A percentile compares a stretch with the other conserved stretches of the same genome.
Evolutionary conservation across 225 moss, liverwort and hornwort species (phyloP).

Genomic region (Marchantia polymorpha): DNA sequence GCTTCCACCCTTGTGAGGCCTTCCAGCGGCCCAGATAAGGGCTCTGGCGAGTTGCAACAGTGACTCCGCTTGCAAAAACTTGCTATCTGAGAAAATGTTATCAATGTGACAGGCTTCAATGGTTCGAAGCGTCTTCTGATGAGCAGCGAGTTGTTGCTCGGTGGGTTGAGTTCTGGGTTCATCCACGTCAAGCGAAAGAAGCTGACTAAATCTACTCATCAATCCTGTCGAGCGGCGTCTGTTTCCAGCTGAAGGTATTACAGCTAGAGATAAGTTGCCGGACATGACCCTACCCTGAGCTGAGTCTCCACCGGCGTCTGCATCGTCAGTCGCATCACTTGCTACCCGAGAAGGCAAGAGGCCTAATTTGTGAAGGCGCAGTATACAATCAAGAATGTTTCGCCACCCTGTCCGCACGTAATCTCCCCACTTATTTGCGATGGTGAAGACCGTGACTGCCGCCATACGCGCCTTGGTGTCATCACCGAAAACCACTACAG

Average conservation of each 20-base stretch:
- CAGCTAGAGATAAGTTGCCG: slow-evolving; percentile 59
- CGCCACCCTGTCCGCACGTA: slow-evolving; percentile 98
- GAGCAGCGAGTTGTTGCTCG: slow-evolving; percentile 97
- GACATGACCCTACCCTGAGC: slow-evolving; percentile 63
- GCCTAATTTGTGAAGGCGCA: slow-evolving; percentile 93
- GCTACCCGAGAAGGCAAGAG: slow-evolving; percentile 87
- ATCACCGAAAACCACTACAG: slow-evolving; percentile 94
- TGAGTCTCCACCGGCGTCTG: slow-evolving; percentile 57
- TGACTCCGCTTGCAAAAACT: slow-evolving; percentile 94
- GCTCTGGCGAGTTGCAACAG: slow-evolving; percentile 88
- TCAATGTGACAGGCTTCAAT: slow-evolving; percentile 98
- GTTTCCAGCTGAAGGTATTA: slow-evolving; percentile 73
- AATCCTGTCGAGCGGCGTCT: slow-evolving; percentile 88
- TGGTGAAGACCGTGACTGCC: slow-evolving; percentile 92
- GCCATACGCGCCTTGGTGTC: slow-evolving; percentile 99
- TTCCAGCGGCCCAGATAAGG: slow-evolving; percentile 98
- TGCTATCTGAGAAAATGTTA: slow-evolving; percentile 95
- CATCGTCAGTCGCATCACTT: slow-evolving; percentile 82
- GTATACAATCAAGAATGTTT: slow-evolving; percentile 94
- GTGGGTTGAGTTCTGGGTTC: slow-evolving; percentile 96
- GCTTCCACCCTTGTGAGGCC: slow-evolving; percentile 90
- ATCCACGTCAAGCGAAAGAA: slow-evolving; percentile 91
- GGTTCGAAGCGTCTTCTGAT: slow-evolving; percentile 88
- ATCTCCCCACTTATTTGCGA: slow-evolving; percentile 99
- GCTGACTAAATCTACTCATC: slow-evolving; percentile 99